Percentiles rank a stretch among this genome's conserved stretches.
Conservation (phyloP, 2,329 filamentous ascomycete species). For the Aspergillus neotritici region DNA sequence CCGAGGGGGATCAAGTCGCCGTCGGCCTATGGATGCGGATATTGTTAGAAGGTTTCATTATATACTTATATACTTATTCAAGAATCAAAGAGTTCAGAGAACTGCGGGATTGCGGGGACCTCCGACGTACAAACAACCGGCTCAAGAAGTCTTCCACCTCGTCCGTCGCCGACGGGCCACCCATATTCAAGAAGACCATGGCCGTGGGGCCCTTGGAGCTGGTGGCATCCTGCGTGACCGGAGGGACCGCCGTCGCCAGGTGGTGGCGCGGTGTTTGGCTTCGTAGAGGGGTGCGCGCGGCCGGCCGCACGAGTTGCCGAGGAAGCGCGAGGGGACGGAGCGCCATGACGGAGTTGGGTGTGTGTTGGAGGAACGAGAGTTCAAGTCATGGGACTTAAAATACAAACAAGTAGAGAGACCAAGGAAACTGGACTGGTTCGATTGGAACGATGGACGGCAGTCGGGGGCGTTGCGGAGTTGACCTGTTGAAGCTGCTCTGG, state of each 20-base stretch:
- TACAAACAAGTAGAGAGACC: too few species aligned
- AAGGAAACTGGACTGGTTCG: too few species aligned
- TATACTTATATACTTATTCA: too few species aligned
- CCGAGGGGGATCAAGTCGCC: conserved; percentile 94
- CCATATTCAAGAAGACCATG: conserved; percentile 99
- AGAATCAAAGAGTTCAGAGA: too few species aligned
- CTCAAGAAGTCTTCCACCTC: conserved; percentile 89
- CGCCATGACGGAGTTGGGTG: conserved; percentile 29
- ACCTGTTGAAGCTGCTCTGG: too few species aligned
- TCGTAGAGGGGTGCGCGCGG: conserved; percentile 18
- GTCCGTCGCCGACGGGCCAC: conserved; percentile 78
- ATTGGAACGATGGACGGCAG: too few species aligned
- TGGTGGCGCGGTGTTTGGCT: conserved; percentile 24
- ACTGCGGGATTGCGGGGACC: too few species aligned
- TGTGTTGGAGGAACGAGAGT: too few species aligned
- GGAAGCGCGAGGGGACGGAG: conserved; percentile 34
- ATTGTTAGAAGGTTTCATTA: conserved; percentile 8
- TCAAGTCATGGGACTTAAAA: too few species aligned
- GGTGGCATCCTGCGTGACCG: conserved; percentile 71
- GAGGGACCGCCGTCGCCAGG: conserved; percentile 61
- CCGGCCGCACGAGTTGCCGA: conserved; percentile 25
- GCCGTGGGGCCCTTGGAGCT: conserved; percentile 77
- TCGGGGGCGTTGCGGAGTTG: too few species aligned
- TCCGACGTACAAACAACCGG: conserved; percentile 71
- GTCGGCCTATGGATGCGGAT: conserved; percentile 59